Base-by-base conservation (phyloP, 139 green algal genomes). In the Chlamydomonas sp. region DNA sequence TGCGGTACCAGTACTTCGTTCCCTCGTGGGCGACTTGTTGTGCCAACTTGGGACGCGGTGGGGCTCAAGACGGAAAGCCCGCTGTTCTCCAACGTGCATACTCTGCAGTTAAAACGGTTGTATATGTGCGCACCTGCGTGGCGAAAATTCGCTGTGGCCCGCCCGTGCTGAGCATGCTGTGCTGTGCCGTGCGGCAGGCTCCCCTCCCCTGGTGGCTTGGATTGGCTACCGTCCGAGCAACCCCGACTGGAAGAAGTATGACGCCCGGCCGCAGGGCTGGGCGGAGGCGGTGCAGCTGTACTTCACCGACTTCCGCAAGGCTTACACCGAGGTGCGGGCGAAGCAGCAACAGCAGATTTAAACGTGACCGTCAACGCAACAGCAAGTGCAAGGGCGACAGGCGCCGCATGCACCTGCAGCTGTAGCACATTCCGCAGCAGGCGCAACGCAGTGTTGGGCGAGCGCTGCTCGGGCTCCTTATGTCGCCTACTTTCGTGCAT, bases 121-220 rank as follows among this genome's bases (percentile, higher is more conserved):
- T 9, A 71, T 71, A 12, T 71, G 66, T 12, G 9, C 66, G 66
- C 66, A 18, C 9, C 66, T 71, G 66, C 18, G 64, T 79, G 7
- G 15, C 49, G n/a, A 61, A 61, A 5, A 60, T 59, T 73, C 14
- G 3, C 20, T 18, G 14, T 8, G 12, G 59, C 57, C 57, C 75
- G 1, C 57, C 57, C 75, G 12, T 15, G 4, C 69, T 75, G 8
- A 49, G 31, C 31, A 49, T 49, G 31, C 31, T 49, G 31, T 49
- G 31, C 31, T 31, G 15, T 75, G 4, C 69, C 69, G 8, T 5
- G 14, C 75, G 1, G 10, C 80, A 86, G 80, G 2, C 58, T 4
- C 59, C 59, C 5, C 2, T 4, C 87, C 87, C 3, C 20, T 81
- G 20, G 79, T 91, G 4, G 87, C 87, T 0, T 91, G 87, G 87